These are phyloP conservation scores for Aspergillus versicolor DNA, from an alignment of 2,329 filamentous ascomycete genomes.

Conservation along the genomic window DNA sequence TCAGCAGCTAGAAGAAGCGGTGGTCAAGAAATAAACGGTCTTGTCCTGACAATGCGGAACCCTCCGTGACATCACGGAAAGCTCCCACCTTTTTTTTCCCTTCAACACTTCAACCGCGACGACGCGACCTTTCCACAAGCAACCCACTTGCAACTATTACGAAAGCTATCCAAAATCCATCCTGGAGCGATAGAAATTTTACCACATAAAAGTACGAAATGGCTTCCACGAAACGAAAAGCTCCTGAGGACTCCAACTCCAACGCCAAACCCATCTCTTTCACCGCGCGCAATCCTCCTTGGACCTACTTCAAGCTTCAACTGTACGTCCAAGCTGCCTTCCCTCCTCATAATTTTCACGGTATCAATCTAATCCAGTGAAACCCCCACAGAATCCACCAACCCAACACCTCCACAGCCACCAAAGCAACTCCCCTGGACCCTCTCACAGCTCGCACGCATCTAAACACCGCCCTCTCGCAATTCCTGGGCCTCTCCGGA, in stretches of 20 bases:
- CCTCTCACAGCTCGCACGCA: conserved; percentile 48
- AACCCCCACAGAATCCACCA: conserved; percentile 26
- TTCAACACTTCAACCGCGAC: not conserved
- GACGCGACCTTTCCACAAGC: not conserved
- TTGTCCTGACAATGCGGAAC: not conserved
- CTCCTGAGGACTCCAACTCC: conserved; percentile 12
- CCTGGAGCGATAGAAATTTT: not conserved
- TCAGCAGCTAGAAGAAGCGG: conserved; percentile 20
- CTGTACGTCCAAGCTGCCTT: conserved; percentile 27
- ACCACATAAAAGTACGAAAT: not conserved
- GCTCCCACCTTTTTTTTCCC: conserved; percentile 12
- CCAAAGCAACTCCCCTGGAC: conserved; percentile 34
- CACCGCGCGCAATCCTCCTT: conserved; percentile 44
- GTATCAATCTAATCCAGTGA: not conserved
- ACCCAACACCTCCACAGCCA: conserved; percentile 20
- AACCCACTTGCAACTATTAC: not conserved
- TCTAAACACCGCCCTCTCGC: conserved; percentile 46
- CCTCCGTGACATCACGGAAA: conserved; percentile 23
- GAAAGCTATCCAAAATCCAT: not conserved
- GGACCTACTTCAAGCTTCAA: conserved; percentile 46
- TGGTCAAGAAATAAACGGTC: conserved; percentile 6
- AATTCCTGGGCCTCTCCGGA: conserved; percentile 49
- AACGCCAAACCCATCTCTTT: conserved; percentile 27
- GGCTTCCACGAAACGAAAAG: conserved; percentile 28
- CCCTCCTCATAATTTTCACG: not conserved